phyloP scores from a whole-genome alignment of 495 filamentous ascomycete species.

The Terfezia boudieri region DNA sequence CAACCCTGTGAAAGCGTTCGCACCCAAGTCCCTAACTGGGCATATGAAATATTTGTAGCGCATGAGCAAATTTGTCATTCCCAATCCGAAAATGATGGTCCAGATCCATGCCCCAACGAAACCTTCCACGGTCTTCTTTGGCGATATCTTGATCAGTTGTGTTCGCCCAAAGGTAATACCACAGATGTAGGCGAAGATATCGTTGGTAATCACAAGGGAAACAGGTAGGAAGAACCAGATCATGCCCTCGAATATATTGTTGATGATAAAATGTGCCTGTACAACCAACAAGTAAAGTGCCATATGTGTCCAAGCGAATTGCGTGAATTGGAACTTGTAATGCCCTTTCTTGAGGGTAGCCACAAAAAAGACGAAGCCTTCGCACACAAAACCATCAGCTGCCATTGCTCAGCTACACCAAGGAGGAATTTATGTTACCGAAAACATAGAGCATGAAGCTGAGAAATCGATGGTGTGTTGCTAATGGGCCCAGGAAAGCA shows the following conservation, averaged over 20 bases:
- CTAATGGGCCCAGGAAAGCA: conserved; percentile 71
- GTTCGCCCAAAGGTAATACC: conserved; percentile 94
- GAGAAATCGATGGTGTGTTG: conserved; percentile 96
- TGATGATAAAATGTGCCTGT: conserved; percentile 98
- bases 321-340: conserved; percentile 94
- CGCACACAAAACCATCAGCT: conserved; percentile 7
- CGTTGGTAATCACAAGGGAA: conserved; percentile 88
- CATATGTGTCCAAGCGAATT: conserved; percentile 99
- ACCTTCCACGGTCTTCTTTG: conserved; percentile 98
- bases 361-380: conserved; percentile 98
- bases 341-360: conserved; percentile 85
- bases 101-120: conserved; percentile 95
- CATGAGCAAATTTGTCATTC: conserved; percentile 71
- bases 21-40: conserved; percentile 88
- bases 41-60: conserved; percentile 95
- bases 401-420: neutral
- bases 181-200: conserved; percentile 96
- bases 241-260: conserved; percentile 98
- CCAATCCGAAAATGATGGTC: conserved; percentile 65
- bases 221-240: conserved; percentile 99
- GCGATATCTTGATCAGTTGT: conserved; percentile 90
- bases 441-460: conserved; percentile 95
- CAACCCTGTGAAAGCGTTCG: conserved; percentile 78
- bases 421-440: conserved; percentile 32
- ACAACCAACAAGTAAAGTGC: conserved; percentile 93